Conservation (phyloP, 129 eudicot species). For the Flaveria sonorensis region DNA sequence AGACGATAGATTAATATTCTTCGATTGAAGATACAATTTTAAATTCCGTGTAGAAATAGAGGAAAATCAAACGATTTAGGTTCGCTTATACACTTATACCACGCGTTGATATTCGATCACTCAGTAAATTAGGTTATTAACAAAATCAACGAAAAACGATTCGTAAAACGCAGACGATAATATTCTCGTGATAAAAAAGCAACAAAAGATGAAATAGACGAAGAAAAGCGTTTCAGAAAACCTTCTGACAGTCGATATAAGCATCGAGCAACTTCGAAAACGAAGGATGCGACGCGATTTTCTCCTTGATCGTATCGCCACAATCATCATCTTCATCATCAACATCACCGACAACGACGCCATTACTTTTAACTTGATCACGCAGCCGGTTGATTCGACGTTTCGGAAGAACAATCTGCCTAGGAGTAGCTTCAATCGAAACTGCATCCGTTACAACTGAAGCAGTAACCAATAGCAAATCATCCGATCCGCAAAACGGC, state of each 20-base stretch:
- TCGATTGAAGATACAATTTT: background rate
- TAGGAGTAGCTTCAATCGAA: slow-evolving; percentile 34
- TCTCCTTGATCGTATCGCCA: slow-evolving; percentile 47
- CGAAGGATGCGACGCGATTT: slow-evolving; percentile 81
- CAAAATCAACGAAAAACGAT: background rate
- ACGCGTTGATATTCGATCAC: slow-evolving; percentile 6
- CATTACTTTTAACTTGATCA: slow-evolving; percentile 12
- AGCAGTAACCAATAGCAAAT: slow-evolving; percentile 51
- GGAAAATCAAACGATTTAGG: background rate
- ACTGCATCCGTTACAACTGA: slow-evolving; percentile 58
- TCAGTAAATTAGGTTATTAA: background rate
- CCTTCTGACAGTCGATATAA: slow-evolving; percentile 94
- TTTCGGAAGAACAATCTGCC: slow-evolving; percentile 22
- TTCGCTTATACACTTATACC: too few relatives aligned
- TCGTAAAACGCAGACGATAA: background rate
- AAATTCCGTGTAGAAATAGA: background rate
- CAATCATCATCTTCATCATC: background rate
- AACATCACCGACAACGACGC: slow-evolving; percentile 21
- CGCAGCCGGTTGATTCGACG: slow-evolving; percentile 33
- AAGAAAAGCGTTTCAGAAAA: slow-evolving; percentile 12
- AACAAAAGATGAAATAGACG: slow-evolving; percentile 7
- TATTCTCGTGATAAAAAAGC: background rate
- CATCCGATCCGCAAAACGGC: slow-evolving; percentile 52
- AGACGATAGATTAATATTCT: background rate
- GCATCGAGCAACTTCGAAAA: slow-evolving; percentile 77